phyloP scores from a whole-genome alignment of 192 early-diverging fungal species.

The Coemansia furcata region DNA sequence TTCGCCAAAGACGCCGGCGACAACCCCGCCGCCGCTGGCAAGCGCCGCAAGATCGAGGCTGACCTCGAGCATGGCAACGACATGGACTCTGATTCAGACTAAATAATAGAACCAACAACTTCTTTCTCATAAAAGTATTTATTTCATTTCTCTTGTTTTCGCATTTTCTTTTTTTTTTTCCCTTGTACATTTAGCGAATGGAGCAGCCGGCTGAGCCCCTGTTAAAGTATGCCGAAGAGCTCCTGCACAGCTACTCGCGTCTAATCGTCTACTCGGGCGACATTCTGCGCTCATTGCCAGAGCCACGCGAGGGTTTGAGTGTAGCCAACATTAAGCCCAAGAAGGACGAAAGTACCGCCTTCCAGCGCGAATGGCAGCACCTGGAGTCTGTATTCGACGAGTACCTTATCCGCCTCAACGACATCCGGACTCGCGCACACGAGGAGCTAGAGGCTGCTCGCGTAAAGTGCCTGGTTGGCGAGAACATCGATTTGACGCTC shows the following conservation, averaged over 20 bases:
- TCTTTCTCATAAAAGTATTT: neutral
- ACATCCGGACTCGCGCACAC: slow-evolving; percentile 43
- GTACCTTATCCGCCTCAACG: slow-evolving; percentile 43
- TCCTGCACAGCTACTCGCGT: slow-evolving; percentile 44
- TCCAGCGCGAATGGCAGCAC: slow-evolving; percentile 50
- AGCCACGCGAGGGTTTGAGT: slow-evolving; percentile 46
- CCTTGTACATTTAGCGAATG: slow-evolving; percentile 13
- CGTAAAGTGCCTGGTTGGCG: slow-evolving; percentile 36
- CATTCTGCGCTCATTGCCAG: slow-evolving; percentile 45
- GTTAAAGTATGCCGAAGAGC: slow-evolving; percentile 44
- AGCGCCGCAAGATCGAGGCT: slow-evolving; percentile 66
- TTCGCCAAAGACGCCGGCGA: slow-evolving; percentile 69
- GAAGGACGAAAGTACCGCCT: slow-evolving; percentile 41
- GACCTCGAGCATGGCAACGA: slow-evolving; percentile 27
- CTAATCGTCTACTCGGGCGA: slow-evolving; percentile 52
- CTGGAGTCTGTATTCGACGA: slow-evolving; percentile 45
- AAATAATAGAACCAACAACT: neutral
- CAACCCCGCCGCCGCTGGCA: slow-evolving; percentile 44
- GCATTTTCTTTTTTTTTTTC: slow-evolving; percentile 6
- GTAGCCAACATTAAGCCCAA: slow-evolving; percentile 50
- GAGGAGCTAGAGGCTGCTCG: slow-evolving; percentile 50
- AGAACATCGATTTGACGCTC: slow-evolving; percentile 39
- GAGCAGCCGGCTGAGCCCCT: slow-evolving; percentile 27
- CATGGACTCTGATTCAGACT: slow-evolving; percentile 27
- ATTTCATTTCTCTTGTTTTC: neutral